Evolutionary conservation across 1,139 yeast species (phyloP).

Genomic region (Kodamaea derodonti): DNA sequence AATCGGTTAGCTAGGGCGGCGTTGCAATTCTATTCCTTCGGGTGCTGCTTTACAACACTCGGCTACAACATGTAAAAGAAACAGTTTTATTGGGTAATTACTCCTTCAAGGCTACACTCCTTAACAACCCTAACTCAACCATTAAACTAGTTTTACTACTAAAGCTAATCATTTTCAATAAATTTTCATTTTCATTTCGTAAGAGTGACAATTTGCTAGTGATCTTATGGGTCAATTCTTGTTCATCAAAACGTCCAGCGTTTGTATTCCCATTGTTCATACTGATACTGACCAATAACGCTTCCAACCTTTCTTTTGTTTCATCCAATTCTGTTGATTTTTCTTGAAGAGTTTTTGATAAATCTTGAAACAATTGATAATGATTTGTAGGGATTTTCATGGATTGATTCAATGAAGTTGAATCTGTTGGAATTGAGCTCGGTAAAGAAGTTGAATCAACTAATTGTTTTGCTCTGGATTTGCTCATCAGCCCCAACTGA

Average conservation of each 20-base stretch:
- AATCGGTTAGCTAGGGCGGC: no score
- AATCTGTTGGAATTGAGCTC: not conserved
- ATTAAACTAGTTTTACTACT: conserved; percentile 71
- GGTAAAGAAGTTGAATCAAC: conserved; percentile 1
- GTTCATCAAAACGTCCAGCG: conserved; percentile 62
- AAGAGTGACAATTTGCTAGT: conserved; percentile 59
- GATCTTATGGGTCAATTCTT: conserved; percentile 74
- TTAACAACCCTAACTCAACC: conserved; percentile 62
- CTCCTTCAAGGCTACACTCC: conserved; percentile 28
- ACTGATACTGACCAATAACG: conserved; percentile 41
- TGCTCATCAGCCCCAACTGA: conserved; percentile 20
- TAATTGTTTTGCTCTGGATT: conserved; percentile 11
- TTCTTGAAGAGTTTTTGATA: conserved; percentile 47
- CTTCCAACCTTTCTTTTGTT: conserved; percentile 59
- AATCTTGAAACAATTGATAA: conserved; percentile 45
- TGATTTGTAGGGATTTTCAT: conserved; percentile 39
- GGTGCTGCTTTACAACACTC: no score
- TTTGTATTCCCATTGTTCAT: conserved; percentile 28
- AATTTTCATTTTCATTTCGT: conserved; percentile 66
- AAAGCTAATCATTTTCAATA: conserved; percentile 66
- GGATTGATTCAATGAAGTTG: conserved; percentile 5
- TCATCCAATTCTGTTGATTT: conserved; percentile 56
- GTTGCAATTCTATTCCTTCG: no score
- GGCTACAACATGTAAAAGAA: no score
- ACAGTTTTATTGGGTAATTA: no score